Evolutionary conservation across 2,329 filamentous ascomycete genomes (phyloP).

Genomic region (Orbilia ellipsospora): DNA sequence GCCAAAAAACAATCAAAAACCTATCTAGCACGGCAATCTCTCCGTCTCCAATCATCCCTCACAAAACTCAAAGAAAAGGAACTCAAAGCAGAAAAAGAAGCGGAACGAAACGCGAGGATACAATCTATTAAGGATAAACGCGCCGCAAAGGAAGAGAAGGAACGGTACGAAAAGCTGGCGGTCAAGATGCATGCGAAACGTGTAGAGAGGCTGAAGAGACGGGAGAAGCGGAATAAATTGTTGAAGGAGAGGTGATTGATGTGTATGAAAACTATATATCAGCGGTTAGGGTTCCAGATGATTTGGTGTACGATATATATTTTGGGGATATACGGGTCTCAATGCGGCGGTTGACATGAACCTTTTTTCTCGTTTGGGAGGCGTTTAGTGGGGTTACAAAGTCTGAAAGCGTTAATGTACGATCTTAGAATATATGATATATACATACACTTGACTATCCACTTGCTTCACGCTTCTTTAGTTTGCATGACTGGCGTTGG

Average conservation of each 20-base stretch:
- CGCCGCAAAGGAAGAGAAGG: conserved; percentile 89
- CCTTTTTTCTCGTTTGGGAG: not conserved
- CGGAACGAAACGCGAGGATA: conserved; percentile 82
- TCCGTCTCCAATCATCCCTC: conserved; percentile 65
- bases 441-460: too few relatives aligned
- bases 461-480: too few relatives aligned
- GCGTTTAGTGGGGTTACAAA: conserved; percentile 2
- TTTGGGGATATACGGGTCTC: too few relatives aligned
- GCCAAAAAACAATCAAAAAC: conserved; percentile 76
- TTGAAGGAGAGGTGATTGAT: conserved; percentile 65
- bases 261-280: too few relatives aligned
- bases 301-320: not conserved
- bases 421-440: too few relatives aligned
- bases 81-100: conserved; percentile 94
- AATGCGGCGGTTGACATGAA: too few relatives aligned
- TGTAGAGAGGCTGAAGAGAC: conserved; percentile 89
- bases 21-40: conserved; percentile 61
- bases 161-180: conserved; percentile 90
- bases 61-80: conserved; percentile 94
- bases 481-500: too few relatives aligned
- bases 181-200: conserved; percentile 98
- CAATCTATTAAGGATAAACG: conserved; percentile 85
- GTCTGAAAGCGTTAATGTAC: too few relatives aligned
- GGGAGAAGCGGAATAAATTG: conserved; percentile 95
- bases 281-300: too few relatives aligned